phyloP scores from a whole-genome alignment of 2,329 filamentous ascomycete genomes.

The Neophaeococcomyces aloes region DNA sequence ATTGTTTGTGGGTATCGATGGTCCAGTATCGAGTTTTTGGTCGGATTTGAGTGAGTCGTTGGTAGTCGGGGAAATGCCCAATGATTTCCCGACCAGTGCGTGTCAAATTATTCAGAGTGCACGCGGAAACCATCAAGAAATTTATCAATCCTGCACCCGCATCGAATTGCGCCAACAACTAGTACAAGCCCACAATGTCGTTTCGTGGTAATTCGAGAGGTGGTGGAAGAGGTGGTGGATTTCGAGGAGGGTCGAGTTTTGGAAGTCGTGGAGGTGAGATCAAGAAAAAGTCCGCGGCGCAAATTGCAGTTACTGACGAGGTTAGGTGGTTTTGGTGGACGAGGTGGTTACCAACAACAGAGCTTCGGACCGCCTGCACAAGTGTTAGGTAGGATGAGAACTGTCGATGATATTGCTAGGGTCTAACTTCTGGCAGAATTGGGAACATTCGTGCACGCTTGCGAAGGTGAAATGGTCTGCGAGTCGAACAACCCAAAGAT shows the following conservation, averaged over 20 bases:
- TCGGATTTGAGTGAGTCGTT: slow-evolving; percentile 5
- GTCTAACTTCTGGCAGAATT: slow-evolving; percentile 51
- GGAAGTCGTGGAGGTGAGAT: slow-evolving; percentile 33
- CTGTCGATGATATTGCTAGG: slow-evolving; percentile 24
- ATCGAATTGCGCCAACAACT: background rate
- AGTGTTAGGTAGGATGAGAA: slow-evolving; percentile 40
- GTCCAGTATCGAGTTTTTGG: slow-evolving; percentile 2
- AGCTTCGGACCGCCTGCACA: slow-evolving; percentile 53
- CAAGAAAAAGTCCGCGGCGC: slow-evolving; percentile 15
- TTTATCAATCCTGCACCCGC: slow-evolving; percentile 7
- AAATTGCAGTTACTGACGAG: slow-evolving; percentile 12
- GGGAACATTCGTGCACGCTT: slow-evolving; percentile 86
- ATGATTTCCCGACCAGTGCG: slow-evolving; percentile 8
- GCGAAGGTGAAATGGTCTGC: slow-evolving; percentile 97
- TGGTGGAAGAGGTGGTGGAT: slow-evolving; percentile 41
- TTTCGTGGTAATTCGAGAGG: slow-evolving; percentile 51
- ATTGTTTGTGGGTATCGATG: slow-evolving; percentile 8
- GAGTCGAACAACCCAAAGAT: slow-evolving; percentile 90
- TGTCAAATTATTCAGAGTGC: slow-evolving; percentile 8
- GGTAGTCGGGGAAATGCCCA: slow-evolving; percentile 6
- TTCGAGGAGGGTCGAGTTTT: slow-evolving; percentile 36
- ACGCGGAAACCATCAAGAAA: slow-evolving; percentile 8
- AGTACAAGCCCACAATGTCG: slow-evolving; percentile 42
- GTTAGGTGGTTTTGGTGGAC: slow-evolving; percentile 28
- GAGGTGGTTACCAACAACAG: slow-evolving; percentile 50